Evolutionary conservation across 306 rosid genomes (phyloP), one percentile per base, ranked within the genome.

Genomic region (Phaseolus lunatus): DNA sequence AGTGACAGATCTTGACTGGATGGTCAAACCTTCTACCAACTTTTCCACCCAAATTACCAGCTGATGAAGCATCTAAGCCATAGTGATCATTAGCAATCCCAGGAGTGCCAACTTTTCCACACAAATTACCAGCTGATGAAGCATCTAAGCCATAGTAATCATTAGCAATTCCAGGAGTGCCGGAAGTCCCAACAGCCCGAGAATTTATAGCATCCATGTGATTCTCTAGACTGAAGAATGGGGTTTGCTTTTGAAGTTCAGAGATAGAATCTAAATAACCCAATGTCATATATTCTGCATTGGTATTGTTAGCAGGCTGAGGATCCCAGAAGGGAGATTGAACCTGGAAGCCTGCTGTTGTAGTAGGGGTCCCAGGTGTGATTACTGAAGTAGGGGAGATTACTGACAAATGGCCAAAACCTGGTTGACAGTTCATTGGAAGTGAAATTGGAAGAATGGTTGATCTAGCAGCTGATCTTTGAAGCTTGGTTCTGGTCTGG

Each of bases 1-100:
- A 94, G 70, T 88, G 92, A 82, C 98, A 94, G 2, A 75, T 76
- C 85, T 87, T 94, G 11, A 83, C 85, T 0, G 89, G 90, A 69
- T 75, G 77, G 43, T 91, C 97, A 65, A 74, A 48, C 56, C 83
- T 79, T 62, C 92, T 78, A 61, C 82, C 71, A 11, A 41, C 12
- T 50, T 86, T 83, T 5, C 67, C 75, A 74, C 26, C 78, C 43
- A 78, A 68, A 75, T 64, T 78, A 4, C 82, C 72, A 7, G 35
- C 16, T 7, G 82, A 56, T 8, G 82, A 56, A 72, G 77, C 62
- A 54, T 86, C 91, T 18, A 75, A 64, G 78, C 76, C 77, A 49
- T 31, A 85, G 82, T 59, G 70, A 35, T 85, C 88, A 67, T 78
- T 85, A 1, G 71, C 44, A 35, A 75, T 54, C 15, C 44, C 12